phyloP scores from a whole-genome alignment of 345 rosid species.

The Aquilaria sinensis region DNA sequence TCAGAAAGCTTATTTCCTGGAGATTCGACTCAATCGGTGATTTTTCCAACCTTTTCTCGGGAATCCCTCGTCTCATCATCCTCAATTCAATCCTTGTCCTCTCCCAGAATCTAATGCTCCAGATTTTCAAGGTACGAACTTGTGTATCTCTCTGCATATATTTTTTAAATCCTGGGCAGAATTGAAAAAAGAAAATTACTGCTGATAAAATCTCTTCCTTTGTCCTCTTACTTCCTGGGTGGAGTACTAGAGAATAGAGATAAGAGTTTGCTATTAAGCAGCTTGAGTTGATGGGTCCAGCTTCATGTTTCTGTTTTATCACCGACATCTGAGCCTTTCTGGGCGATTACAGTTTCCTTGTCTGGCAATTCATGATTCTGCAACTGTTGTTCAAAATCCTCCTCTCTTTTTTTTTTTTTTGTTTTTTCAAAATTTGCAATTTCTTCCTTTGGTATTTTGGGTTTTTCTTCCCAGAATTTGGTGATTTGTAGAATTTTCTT shows the following conservation, averaged over 20 bases:
- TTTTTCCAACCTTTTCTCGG: conserved; percentile 21
- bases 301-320: background rate
- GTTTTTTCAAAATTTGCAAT: conserved; percentile 18
- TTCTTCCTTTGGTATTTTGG: background rate
- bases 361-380: conserved; percentile 15
- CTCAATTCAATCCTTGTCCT: conserved; percentile 23
- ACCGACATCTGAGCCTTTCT: background rate
- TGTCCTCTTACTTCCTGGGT: background rate
- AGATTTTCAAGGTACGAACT: conserved; percentile 42
- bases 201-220: background rate
- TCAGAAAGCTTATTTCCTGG: conserved; percentile 13
- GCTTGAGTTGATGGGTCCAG: background rate
- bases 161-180: background rate
- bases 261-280: too few relatives aligned
- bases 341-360: conserved; percentile 4
- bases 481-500: background rate
- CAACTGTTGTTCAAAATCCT: conserved; percentile 9
- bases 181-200: background rate
- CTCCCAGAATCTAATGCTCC: conserved; percentile 31
- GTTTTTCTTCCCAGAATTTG: conserved; percentile 6
- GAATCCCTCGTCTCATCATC: conserved; percentile 23
- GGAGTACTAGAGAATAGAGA: too few relatives aligned
- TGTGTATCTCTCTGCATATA: background rate
- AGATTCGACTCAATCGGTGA: conserved; percentile 38
- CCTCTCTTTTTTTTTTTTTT: conserved; percentile 6